Base-by-base conservation (phyloP, 2,329 filamentous ascomycete species). In the Xylariaceae sp. region DNA sequence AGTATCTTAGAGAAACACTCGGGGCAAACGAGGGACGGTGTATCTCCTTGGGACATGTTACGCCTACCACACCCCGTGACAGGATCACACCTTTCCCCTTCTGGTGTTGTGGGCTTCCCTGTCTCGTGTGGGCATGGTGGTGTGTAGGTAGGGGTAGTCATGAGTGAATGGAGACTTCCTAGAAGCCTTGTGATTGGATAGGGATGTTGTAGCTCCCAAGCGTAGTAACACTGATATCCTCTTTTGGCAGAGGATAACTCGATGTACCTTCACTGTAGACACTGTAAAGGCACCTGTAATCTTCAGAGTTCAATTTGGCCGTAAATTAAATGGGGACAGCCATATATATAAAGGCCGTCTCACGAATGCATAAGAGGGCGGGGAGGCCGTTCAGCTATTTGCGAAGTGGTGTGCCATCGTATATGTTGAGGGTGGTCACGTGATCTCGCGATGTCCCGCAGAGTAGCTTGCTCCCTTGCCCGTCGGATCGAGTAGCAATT, bases 41-140 rank as follows among this genome's bases (percentile, higher is more conserved):
- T 65, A 64, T 60, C 60, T 61, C 56, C 62, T 63, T 62, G 66
- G 66, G 59, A 64, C 55, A 61, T 46, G 56, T 55, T 48, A 52
- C 54, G 55, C 52, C 55, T 51, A 54, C 47, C 49, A 55, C 57
- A 57, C 52, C 56, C 55, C 43, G 54, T 39, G 52, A 54, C 49
- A 60, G 51, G 62, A 60, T 49, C 61, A 60, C 65, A 63, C 68
- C 66, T 70, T 65, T 66, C 70, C 67, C 51, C 58, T 70, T 71
- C 56, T 51, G 67, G 69, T 60, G 49, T 50, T 59, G 62, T 67
- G 61, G 63, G 63, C 68, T 68, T 72, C 62, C 70, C 67, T 60
- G 49, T 69, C 71, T 66, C 51, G 68, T 66, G 64, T 66, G 60
- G 60, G 62, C 44, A 59, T 47, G 55, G 46, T 54, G 59, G 57